These are phyloP conservation scores for Lagenidium sp. DNA, from an alignment of 352 stramenopile species.

Conservation along the genomic window DNA sequence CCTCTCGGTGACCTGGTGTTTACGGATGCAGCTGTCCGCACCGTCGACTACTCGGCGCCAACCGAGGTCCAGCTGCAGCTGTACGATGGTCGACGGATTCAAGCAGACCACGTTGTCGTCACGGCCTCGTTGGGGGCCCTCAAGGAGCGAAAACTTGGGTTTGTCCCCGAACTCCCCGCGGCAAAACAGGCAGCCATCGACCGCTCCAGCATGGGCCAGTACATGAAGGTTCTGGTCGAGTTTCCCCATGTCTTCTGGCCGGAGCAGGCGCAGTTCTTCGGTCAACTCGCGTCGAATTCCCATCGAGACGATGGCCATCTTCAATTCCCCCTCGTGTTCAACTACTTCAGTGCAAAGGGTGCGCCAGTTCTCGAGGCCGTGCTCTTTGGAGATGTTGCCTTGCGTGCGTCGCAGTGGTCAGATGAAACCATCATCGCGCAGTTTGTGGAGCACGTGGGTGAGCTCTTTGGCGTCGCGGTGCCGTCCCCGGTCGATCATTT, in stretches of 20 bases:
- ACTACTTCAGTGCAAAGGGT: slow-evolving; percentile 42
- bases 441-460: slow-evolving; percentile 33
- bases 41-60: slow-evolving; percentile 11
- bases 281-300: slow-evolving; percentile 14
- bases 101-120: slow-evolving; percentile 37
- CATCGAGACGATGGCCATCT: slow-evolving; percentile 6
- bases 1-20: slow-evolving; percentile 10
- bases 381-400: slow-evolving; percentile 30
- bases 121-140: slow-evolving; percentile 47
- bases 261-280: slow-evolving; percentile 29
- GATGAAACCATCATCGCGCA: slow-evolving; percentile 32
- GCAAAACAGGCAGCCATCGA: slow-evolving; percentile 35
- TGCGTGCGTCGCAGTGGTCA: slow-evolving; percentile 25
- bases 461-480: slow-evolving; percentile 30
- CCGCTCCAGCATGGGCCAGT: slow-evolving; percentile 50
- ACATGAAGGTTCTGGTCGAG: slow-evolving; percentile 71
- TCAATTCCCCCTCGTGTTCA: slow-evolving; percentile 52
- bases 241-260: slow-evolving; percentile 62
- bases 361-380: slow-evolving; percentile 48
- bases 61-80: slow-evolving; percentile 25
- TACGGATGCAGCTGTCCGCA: slow-evolving; percentile 4
- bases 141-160: slow-evolving; percentile 30
- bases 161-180: slow-evolving; percentile 31
- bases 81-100: slow-evolving; percentile 11
- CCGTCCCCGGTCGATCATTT: slow-evolving; percentile 29